Percentiles rank a stretch among this genome's conserved stretches.
Evolutionary conservation across 1,139 yeast genomes (phyloP).

Genomic region (Pneumocystis oryctolagi): DNA sequence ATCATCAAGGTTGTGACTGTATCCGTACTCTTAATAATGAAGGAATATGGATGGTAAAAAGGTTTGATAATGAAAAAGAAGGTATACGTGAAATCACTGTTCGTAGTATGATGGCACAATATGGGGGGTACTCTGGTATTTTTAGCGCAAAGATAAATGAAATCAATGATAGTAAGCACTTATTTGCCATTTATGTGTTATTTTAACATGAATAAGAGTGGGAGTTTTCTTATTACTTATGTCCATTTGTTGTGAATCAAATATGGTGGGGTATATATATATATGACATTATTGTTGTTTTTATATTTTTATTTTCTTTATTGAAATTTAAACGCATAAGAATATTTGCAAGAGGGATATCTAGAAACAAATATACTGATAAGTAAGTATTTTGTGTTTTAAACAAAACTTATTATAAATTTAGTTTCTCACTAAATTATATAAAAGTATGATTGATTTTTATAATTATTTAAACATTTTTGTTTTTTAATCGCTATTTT

Average conservation of each 20-base stretch:
- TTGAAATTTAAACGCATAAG: not conserved
- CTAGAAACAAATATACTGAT: not conserved
- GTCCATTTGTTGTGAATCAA: not conserved
- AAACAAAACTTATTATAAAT: not conserved
- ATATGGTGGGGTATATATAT: not conserved
- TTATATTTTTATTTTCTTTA: not conserved
- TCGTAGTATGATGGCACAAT: slow-evolving; percentile 92
- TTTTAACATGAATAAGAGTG: not conserved
- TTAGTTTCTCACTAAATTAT: not conserved
- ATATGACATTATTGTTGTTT: not conserved
- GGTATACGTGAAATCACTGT: slow-evolving; percentile 68
- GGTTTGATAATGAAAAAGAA: slow-evolving; percentile 8
- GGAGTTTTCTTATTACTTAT: not conserved
- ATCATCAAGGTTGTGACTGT: slow-evolving; percentile 83
- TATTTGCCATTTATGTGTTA: not conserved
- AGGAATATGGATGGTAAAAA: not conserved
- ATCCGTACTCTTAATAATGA: slow-evolving; percentile 30
- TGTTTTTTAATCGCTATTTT: no score
- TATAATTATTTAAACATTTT: no score
- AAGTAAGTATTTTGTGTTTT: not conserved
- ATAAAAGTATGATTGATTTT: not conserved
- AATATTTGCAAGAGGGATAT: not conserved
- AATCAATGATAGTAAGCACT: not conserved
- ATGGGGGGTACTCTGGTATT: slow-evolving; percentile 51
- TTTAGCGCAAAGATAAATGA: not conserved